Conservation (phyloP, 1,284 basidiomycete genomes). For the Cutaneotrichosporon sp. region DNA sequence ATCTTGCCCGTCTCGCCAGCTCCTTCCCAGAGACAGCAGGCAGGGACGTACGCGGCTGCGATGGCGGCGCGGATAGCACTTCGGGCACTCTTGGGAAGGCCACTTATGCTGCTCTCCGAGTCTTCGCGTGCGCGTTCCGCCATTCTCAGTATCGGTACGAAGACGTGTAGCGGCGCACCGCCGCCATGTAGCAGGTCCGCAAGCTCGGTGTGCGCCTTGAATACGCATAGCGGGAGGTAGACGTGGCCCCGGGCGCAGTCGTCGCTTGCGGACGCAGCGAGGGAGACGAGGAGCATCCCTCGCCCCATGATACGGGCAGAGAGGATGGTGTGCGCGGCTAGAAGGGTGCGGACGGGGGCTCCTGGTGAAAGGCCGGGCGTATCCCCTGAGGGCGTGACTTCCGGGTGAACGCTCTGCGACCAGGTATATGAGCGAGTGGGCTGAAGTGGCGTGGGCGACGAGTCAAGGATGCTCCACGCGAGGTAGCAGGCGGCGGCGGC, state of each 20-base stretch:
- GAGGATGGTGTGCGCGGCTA: constrained; percentile 12
- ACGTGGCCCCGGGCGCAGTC: constrained; percentile 49
- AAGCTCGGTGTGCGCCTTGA: constrained; percentile 28
- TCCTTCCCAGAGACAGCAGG: constrained; percentile 7
- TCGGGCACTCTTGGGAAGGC: constrained; percentile 44
- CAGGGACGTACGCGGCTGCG: constrained; percentile 21
- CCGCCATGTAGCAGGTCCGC: constrained; percentile 18
- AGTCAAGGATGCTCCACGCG: constrained; percentile 46
- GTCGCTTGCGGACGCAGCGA: constrained; percentile 52
- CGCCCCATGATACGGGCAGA: constrained; percentile 51
- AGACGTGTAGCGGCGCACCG: constrained; percentile 13
- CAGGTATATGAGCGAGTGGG: constrained; percentile 28
- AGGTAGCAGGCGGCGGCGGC: constrained; percentile 54
- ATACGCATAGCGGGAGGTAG: constrained; percentile 51
- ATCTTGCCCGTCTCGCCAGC: constrained; percentile 3
- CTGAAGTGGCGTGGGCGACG: constrained; percentile 7
- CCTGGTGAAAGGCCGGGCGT: constrained; percentile 3
- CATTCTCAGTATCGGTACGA: constrained; percentile 16
- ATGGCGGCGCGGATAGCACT: constrained; percentile 50
- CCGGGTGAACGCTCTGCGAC: constrained; percentile 14
- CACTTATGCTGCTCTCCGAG: constrained; percentile 38
- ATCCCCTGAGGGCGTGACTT: background rate
- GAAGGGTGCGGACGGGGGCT: constrained; percentile 9
- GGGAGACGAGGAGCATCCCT: constrained; percentile 54
- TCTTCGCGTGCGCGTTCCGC: constrained; percentile 39